Percentiles rank a stretch among this genome's conserved stretches.
These are phyloP conservation scores for Rhodotorula taiwanensis DNA, from an alignment of 768 basidiomycete species.

Conservation along the genomic window DNA sequence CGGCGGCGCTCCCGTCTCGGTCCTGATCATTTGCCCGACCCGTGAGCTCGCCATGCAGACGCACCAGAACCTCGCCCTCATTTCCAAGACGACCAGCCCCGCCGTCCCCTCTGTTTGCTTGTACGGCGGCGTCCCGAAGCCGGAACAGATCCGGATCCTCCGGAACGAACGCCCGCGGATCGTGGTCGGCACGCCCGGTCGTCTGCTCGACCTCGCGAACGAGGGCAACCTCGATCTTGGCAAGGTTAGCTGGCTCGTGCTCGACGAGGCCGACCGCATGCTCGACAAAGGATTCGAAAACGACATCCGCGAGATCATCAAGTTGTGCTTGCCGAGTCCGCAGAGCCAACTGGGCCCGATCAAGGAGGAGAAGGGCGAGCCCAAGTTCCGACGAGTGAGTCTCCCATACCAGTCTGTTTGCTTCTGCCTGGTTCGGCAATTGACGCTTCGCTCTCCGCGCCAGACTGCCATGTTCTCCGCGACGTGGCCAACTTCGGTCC, in stretches of 20 bases:
- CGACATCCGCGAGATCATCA: slow-evolving; percentile 86
- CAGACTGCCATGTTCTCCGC: slow-evolving; percentile 60
- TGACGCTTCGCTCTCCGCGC: not conserved
- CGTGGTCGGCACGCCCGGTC: slow-evolving; percentile 90
- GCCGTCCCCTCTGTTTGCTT: slow-evolving; percentile 76
- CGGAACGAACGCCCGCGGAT: slow-evolving; percentile 55
- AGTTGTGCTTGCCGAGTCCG: slow-evolving; percentile 53
- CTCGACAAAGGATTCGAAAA: slow-evolving; percentile 98
- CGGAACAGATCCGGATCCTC: slow-evolving; percentile 59
- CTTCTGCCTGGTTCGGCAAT: not conserved
- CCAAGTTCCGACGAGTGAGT: slow-evolving; percentile 44
- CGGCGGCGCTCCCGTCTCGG: slow-evolving; percentile 41
- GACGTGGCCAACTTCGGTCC: slow-evolving; percentile 94
- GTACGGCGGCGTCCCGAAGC: slow-evolving; percentile 92
- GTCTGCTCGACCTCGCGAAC: slow-evolving; percentile 83
- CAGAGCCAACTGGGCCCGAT: slow-evolving; percentile 32
- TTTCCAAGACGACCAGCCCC: slow-evolving; percentile 59
- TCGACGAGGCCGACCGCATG: slow-evolving; percentile 98
- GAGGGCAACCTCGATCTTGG: slow-evolving; percentile 78
- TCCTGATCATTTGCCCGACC: slow-evolving; percentile 85
- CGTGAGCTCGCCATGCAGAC: slow-evolving; percentile 95
- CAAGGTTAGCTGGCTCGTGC: slow-evolving; percentile 78
- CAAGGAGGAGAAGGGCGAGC: slow-evolving; percentile 29
- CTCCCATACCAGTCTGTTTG: not conserved
- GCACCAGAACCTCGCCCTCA: slow-evolving; percentile 66